A percentile compares a stretch with the other conserved stretches of the same genome.
These are phyloP conservation scores for Bryoerythrophyllum caledonicum DNA, from an alignment of 225 moss, liverwort and hornwort genomes.

Conservation along the genomic window DNA sequence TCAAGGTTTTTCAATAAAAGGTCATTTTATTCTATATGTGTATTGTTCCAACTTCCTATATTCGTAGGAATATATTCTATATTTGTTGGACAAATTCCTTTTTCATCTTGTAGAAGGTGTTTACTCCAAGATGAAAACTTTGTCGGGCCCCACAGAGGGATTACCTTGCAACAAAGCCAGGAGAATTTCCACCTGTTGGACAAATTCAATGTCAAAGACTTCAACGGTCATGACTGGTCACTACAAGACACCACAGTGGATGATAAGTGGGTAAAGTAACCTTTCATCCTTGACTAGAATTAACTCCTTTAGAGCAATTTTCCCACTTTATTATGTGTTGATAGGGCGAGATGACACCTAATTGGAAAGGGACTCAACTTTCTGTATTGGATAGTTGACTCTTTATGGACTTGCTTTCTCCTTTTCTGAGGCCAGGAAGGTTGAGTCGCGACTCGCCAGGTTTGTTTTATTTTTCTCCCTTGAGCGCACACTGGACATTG, in stretches of 20 bases:
- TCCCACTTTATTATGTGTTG: constrained; percentile 21
- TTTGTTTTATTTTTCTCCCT: not conserved
- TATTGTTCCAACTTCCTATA: not conserved
- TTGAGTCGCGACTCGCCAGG: not conserved
- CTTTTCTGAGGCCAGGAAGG: not conserved
- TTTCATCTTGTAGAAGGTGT: too few species aligned
- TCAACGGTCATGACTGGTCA: not conserved
- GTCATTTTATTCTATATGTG: not conserved
- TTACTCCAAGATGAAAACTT: too few species aligned
- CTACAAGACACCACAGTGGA: not conserved
- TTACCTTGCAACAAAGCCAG: too few species aligned
- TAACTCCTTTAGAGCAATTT: not conserved
- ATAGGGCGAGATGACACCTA: not conserved
- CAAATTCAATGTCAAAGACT: not conserved
- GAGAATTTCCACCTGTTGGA: too few species aligned
- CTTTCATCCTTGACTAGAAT: constrained; percentile 19
- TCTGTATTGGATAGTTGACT: constrained; percentile 19
- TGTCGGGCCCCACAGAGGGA: too few species aligned
- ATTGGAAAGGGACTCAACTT: constrained; percentile 14
- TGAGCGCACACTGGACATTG: too few species aligned
- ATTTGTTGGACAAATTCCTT: too few species aligned
- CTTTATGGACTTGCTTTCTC: constrained; percentile 20
- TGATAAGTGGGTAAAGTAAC: constrained; percentile 13
- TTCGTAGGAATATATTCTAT: not conserved
- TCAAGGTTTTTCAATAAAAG: too few species aligned